Evolutionary conservation across 2,329 filamentous ascomycete genomes (phyloP).

Genomic region (Balansia obtecta): DNA sequence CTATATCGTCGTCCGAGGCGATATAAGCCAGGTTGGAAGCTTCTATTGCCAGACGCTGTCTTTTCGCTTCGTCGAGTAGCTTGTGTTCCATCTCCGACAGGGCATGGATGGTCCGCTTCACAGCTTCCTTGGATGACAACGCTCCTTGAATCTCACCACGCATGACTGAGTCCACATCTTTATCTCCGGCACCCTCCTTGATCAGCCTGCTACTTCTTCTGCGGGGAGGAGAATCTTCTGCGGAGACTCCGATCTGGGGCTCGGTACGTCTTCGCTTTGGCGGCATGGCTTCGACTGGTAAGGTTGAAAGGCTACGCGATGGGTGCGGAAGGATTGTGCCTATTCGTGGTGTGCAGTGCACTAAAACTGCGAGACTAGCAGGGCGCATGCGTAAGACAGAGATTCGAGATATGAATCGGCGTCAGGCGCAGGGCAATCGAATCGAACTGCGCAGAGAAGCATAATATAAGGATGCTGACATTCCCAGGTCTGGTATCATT

Average conservation of each 20-base stretch:
- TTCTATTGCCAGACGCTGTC: conserved; percentile 34
- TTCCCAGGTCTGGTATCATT: background rate
- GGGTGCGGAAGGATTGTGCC: background rate
- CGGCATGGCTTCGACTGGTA: conserved; percentile 17
- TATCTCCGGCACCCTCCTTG: conserved; percentile 1
- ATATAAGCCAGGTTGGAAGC: conserved; percentile 19
- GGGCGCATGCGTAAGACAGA: background rate
- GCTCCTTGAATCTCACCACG: background rate
- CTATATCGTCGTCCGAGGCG: background rate
- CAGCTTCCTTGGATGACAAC: conserved; percentile 12
- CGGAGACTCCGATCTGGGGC: conserved; percentile 9
- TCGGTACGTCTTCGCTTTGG: conserved; percentile 25
- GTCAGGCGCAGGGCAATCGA: background rate
- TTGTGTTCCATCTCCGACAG: conserved; percentile 36
- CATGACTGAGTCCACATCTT: background rate
- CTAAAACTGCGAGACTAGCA: background rate
- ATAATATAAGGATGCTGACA: background rate
- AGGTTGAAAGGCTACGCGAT: background rate
- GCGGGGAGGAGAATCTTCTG: conserved; percentile 13
- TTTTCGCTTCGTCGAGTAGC: conserved; percentile 30
- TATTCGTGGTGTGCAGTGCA: background rate
- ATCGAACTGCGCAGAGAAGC: background rate
- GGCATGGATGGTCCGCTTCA: conserved; percentile 29
- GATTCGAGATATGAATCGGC: background rate
- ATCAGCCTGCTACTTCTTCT: conserved; percentile 15